Evolutionary conservation across 345 rosid genomes (phyloP), one percentile per base, ranked within the genome.

Genomic region (Gynandropsis gynandra): DNA sequence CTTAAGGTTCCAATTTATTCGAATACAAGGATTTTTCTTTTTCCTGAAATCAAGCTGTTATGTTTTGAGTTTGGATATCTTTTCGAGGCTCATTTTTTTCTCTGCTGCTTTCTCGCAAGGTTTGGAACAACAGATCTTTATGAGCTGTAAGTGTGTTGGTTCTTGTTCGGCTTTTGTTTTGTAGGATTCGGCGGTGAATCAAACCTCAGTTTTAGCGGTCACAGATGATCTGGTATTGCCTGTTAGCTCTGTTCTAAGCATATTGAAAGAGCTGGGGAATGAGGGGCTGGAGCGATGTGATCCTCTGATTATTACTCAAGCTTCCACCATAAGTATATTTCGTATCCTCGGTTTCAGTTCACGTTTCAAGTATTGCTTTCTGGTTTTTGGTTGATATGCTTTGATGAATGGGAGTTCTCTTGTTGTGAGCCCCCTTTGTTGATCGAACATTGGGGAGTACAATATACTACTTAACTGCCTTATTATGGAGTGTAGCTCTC

Each of bases 221-320:
- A 55, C 72, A 5, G 59, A 67, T 67, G 67, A 50, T 43, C 21
- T 50, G 11, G 44, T 74, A 29, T 64, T 78, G 39, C 62, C 71
- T 10, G 37, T 62, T 50, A 66, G 63, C 57, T 59, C 71, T 42
- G 72, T 74, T 64, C 35, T 56, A 6, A 29, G 66, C 64, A 24
- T 70, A 11, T 49, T 66, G 18, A 62, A 64, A 76, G 72, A 63
- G 65, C 61, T 67, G 52, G 72, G 52, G 12, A 64, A 45, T 9
- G 74, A 57, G 19, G 66, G 54, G 45, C 20, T 56, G 33, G 71
- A 69, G 17, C 52, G 47, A 15, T 78, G 58, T 19, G 76, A 75
- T 50, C 78, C 86, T 69, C 66, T 64, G 39, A 60, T 81, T 29
- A 61, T 83, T 34, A 72, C 86, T 10, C 93, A 81, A 64, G 82